Conservation (phyloP, 1,139 yeast genomes). For the Tardiomyces depauwii region DNA sequence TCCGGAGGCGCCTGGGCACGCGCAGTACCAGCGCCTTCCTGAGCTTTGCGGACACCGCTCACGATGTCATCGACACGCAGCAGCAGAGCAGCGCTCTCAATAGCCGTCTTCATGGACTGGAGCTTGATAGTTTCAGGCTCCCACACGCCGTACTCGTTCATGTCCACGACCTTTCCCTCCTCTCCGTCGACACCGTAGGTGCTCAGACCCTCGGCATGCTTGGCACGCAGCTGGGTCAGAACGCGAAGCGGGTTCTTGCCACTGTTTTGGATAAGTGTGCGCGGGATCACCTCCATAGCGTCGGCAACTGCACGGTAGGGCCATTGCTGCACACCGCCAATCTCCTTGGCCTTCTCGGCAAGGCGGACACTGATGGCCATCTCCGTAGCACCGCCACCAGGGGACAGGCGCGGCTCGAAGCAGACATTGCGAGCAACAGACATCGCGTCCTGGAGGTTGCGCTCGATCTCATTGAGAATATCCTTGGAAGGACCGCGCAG, state of each 20-base stretch:
- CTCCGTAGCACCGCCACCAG: constrained; percentile 99
- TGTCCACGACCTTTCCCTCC: constrained; percentile 84
- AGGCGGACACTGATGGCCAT: constrained; percentile 92
- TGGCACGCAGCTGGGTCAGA: constrained; percentile 85
- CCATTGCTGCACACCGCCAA: constrained; percentile 96
- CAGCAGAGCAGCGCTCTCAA: constrained; percentile 91
- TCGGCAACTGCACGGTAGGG: constrained; percentile 98
- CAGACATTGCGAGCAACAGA: constrained; percentile 93
- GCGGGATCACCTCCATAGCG: constrained; percentile 96
- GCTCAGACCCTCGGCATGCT: constrained; percentile 77
- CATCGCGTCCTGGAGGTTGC: constrained; percentile 98
- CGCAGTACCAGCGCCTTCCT: not conserved
- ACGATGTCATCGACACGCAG: constrained; percentile 96
- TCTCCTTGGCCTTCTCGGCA: constrained; percentile 80
- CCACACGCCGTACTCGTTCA: constrained; percentile 96
- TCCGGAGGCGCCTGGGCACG: not conserved
- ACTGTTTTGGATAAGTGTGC: constrained; percentile 93
- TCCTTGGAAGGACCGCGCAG: constrained; percentile 97
- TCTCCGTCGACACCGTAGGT: constrained; percentile 95
- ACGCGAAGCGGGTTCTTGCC: constrained; percentile 94
- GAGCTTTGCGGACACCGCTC: constrained; percentile 67
- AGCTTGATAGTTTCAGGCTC: constrained; percentile 98
- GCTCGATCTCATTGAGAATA: constrained; percentile 88
- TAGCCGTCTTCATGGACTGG: constrained; percentile 92
- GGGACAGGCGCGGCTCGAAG: constrained; percentile 88